Base-by-base conservation (phyloP, 1,284 basidiomycete species). In the Cutaneotrichosporon cutaneum region DNA sequence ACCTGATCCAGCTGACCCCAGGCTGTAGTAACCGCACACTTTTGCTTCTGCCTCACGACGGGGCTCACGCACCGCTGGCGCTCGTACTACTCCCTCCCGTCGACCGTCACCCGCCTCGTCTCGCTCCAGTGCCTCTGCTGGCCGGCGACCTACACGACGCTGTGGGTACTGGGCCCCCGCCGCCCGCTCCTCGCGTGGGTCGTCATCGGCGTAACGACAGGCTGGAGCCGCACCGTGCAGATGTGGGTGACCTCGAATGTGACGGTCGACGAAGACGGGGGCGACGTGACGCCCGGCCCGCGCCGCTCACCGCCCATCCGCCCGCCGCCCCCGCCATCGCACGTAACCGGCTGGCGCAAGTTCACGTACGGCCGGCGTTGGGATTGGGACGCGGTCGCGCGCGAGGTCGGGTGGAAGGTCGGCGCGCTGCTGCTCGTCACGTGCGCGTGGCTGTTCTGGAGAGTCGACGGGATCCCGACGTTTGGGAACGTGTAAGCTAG, bases 231-330 rank as follows among this genome's bases (percentile, higher is more conserved):
- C 24, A 72, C 73, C 3, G 69, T 81, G 2, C 75, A 80, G 62
- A 80, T 81, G 71, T 81, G 78, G 77, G 78, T 81, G n/a, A 81
- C 80, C 33, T 73, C 70, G 22, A 81, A 81, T 54, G 78, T 81
- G 35, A 56, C 51, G 14, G 58, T 53, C 30, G 30, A 47, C 9
- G 44, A 47, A 55, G 35, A 42, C 21, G 53, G 53, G n/a, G 59
- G 51, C 51, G 47, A 61, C 56, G 35, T 54, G 30, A 66, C 59
- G 8, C 61, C 48, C 3, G 62, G 62, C 8, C 61, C 61, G 18
- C 24, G 59, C 33, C 26, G 42, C 14, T 59, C 59, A 16, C 59
- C 58, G 47, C 60, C 56, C 48, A 14, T 51, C n/a, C 58, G 52
- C 16, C 54, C 60, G 27, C 57, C 54, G 16, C 60, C 66, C 32